Evolutionary conservation across 768 basidiomycete species (phyloP).

Genomic region (Thelephora ganbajun): DNA sequence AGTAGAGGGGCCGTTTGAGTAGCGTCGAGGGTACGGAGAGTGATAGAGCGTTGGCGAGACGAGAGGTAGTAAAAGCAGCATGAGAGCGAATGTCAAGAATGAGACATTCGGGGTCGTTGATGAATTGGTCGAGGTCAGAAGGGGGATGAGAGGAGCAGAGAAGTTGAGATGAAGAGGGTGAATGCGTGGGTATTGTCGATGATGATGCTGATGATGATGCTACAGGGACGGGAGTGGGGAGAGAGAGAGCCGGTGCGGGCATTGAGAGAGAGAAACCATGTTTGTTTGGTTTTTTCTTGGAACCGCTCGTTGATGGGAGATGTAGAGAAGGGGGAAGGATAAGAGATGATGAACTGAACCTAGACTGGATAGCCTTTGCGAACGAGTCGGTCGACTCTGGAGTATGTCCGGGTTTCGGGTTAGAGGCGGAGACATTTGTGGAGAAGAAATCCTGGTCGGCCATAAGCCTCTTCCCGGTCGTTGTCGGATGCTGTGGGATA

Average conservation of each 20-base stretch:
- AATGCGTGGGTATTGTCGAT: conserved; percentile 9
- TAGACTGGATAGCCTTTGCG: neutral
- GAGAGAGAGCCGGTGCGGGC: neutral
- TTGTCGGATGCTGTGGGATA: too few species aligned
- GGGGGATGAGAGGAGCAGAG: conserved; percentile 14
- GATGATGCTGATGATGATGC: conserved; percentile 4
- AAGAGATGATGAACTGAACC: neutral
- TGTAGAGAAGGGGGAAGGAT: neutral
- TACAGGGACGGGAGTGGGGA: conserved; percentile 10
- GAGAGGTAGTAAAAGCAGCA: conserved; percentile 51
- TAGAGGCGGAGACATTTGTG: neutral
- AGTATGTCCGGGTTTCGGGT: neutral
- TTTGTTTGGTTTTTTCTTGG: too few species aligned
- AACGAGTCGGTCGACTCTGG: neutral
- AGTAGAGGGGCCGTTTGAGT: conserved; percentile 81
- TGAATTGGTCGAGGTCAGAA: conserved; percentile 16
- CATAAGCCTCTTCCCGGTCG: too few species aligned
- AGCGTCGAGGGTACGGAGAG: conserved; percentile 90
- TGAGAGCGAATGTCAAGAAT: conserved; percentile 85
- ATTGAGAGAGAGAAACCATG: too few species aligned
- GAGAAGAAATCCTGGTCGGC: neutral
- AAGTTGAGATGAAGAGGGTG: conserved; percentile 1
- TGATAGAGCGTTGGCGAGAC: conserved; percentile 59
- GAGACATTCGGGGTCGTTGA: conserved; percentile 31
- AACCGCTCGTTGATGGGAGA: neutral